Evolutionary conservation across 2,329 filamentous ascomycete species (phyloP), one percentile per base, ranked within the genome.

Genomic region (Xylariaceae sp.): DNA sequence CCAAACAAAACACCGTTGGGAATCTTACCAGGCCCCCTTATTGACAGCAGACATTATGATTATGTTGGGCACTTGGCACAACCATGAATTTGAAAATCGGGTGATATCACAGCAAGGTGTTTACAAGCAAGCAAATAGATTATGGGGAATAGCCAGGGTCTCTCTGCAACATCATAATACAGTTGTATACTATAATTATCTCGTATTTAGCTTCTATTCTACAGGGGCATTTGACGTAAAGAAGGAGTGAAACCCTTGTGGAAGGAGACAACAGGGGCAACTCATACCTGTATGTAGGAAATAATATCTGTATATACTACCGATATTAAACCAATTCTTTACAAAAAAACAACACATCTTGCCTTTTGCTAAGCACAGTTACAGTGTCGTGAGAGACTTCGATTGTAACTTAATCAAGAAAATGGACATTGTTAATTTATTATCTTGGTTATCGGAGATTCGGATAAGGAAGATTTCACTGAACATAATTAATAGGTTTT

Each of bases 21-120:
- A 71, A 70, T 42, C 64, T 71, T 16, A 67, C 61, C 10, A 67
- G 59, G 42, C 68, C 68, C 13, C 68, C 68, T 27, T 71, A 71
- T 48, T 71, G 49, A 59, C 27, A 27, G 29, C n/a, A 29, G 15
- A 32, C 5, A 6, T 35, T 50, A 10, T 46, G 11, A 37, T 20
- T 26, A 24, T 47, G 11, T 26, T 27, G 4, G 29, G 40, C 32
- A 24, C 35, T 47, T 50, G 3, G 15, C 11, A n/a, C 30, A 15
- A 39, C 35, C 9, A 43, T 48, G 43, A 36, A 27, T 23, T 32
- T 48, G 16, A 16, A 37, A 37, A 24, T 44, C 8, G 23, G 33
- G 36, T 10, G 3, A 43, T 27, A 18, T 32, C 15, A 37, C 4
- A n/a, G 20, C 15, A 23, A 37, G 35, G 36, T 48, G 32, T 27